A percentile compares a stretch with the other conserved stretches of the same genome.
phyloP scores from a whole-genome alignment of 139 green algal genomes.

The Volvox africanus region DNA sequence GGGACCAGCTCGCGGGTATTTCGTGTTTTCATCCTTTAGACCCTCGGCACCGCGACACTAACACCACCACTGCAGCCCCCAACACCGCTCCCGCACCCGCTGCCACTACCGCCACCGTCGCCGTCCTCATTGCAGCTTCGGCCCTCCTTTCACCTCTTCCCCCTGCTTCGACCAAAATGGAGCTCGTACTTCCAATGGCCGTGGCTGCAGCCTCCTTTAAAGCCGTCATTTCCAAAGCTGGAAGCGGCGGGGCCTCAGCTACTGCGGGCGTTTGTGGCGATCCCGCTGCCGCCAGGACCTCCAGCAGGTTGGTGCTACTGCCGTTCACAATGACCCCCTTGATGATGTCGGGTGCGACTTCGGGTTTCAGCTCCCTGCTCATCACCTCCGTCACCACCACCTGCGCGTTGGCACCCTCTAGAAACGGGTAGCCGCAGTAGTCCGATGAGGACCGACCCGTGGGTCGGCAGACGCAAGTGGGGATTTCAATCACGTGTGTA shows the following conservation, averaged over 20 bases:
- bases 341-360: constrained; percentile 58
- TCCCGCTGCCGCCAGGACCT: not conserved
- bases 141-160: not conserved
- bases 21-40: too few species aligned
- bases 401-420: constrained; percentile 74
- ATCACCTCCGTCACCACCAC: constrained; percentile 66
- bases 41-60: not conserved
- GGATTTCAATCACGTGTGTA: too few species aligned
- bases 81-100: not conserved
- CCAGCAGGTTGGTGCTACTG: not conserved
- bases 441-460: too few species aligned
- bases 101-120: not conserved
- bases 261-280: not conserved
- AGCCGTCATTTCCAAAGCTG: not conserved
- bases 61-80: not conserved
- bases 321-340: not conserved
- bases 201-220: not conserved
- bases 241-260: not conserved
- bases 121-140: not conserved
- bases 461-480: too few species aligned
- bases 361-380: constrained; percentile 70
- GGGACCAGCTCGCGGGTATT: too few species aligned
- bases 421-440: not conserved
- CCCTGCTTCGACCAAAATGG: not conserved
- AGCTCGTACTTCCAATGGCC: not conserved